Evolutionary conservation across 140 eudicot genomes (phyloP), one percentile per base, ranked within the genome.

Genomic region (Bidens hawaiensis): DNA sequence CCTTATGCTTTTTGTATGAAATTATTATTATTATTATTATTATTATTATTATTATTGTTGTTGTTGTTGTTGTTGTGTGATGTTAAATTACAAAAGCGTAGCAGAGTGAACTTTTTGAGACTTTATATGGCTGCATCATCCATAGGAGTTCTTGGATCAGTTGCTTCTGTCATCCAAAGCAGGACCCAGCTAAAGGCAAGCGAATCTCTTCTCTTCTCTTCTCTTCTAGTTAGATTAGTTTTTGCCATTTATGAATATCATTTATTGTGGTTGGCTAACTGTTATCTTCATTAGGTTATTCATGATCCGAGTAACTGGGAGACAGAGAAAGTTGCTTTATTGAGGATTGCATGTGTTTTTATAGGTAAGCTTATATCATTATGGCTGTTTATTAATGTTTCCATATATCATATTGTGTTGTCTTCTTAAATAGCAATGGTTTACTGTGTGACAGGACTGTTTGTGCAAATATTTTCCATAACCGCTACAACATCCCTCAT

Each of bases 71-170:
- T 9, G 16, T 47, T 34, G 34, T 62, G 50, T 60, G 34, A 16
- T 65, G 42, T 56, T 60, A 42, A 60, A 87, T 89, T 93, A 23
- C 78, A 86, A 43, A 87, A 74, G 52, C 80, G 83, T 42, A 84
- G 96, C 80, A 74, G 53, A 42, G 76, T 41, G 41, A 64, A 22
- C 51, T 31, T 79, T 62, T 65, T 88, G 80, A 88, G 72, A 66
- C 24, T 82, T 27, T 84, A 81, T 69, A 27, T 77, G 55, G 62
- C 52, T 46, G 81, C 76, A 24, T 82, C 94, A n/a, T 79, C 80
- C 3, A 26, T 79, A 11, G 85, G 87, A 24, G 36, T 71, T 46
- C 38, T 84, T 58, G 60, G 64, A 22, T 77, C 79, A 59, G 28
- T 77, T 62, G 74, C 57, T 25, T 60, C 67, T 64, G 43, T 70